Percentiles rank a stretch among this genome's conserved stretches.
Evolutionary conservation across 768 basidiomycete species (phyloP).

Genomic region (Termitomyces bulborhizus): DNA sequence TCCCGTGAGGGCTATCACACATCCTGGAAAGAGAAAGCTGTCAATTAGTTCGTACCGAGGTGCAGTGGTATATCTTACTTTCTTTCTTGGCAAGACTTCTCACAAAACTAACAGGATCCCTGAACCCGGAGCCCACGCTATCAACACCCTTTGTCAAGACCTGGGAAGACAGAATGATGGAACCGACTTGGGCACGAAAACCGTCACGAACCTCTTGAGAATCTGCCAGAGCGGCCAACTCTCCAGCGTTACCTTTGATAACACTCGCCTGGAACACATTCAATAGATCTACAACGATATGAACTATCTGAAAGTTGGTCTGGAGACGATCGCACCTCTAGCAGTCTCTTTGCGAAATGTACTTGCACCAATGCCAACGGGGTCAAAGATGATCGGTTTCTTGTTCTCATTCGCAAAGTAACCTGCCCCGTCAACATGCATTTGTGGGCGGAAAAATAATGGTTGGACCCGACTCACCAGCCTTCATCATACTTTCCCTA

Average conservation of each 20-base stretch:
- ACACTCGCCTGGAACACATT: slow-evolving; percentile 80
- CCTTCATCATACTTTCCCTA: slow-evolving; percentile 68
- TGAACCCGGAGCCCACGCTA: slow-evolving; percentile 71
- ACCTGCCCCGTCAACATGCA: slow-evolving; percentile 21
- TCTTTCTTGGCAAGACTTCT: slow-evolving; percentile 64
- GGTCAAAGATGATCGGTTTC: slow-evolving; percentile 85
- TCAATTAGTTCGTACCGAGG: not conserved
- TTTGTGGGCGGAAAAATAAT: not conserved
- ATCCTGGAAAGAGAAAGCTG: slow-evolving; percentile 40
- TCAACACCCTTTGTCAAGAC: slow-evolving; percentile 82
- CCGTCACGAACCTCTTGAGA: slow-evolving; percentile 55
- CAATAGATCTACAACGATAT: slow-evolving; percentile 66
- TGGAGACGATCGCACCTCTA: slow-evolving; percentile 32
- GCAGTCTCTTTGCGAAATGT: slow-evolving; percentile 58
- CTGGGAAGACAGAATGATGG: slow-evolving; percentile 23
- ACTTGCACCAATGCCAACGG: slow-evolving; percentile 88
- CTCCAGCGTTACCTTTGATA: slow-evolving; percentile 92
- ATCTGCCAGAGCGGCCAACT: slow-evolving; percentile 75
- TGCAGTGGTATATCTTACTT: slow-evolving; percentile 40
- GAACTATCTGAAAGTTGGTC: not conserved
- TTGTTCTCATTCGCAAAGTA: slow-evolving; percentile 55
- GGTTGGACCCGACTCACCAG: slow-evolving; percentile 36
- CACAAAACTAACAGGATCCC: slow-evolving; percentile 68
- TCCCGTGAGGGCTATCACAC: slow-evolving; percentile 79
- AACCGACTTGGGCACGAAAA: not conserved